A percentile compares a stretch with the other conserved stretches of the same genome.
phyloP scores from a whole-genome alignment of 2,329 filamentous ascomycete genomes.

The Colletotrichum truncatum region DNA sequence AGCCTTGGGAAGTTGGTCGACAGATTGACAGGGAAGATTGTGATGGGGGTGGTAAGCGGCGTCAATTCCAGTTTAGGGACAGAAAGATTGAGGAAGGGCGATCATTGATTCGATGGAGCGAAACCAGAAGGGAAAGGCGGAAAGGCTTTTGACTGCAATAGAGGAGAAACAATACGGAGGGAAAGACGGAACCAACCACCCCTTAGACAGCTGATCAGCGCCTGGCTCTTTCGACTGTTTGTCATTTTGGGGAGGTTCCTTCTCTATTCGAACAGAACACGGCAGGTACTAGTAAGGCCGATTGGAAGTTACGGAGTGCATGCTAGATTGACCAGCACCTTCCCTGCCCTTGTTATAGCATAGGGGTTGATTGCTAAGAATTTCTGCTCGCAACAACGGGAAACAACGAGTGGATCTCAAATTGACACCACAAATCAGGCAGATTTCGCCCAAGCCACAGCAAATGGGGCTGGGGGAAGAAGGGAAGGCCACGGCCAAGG shows the following conservation, averaged over 20 bases:
- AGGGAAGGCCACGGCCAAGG: not conserved
- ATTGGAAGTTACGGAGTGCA: no score
- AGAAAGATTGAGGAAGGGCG: not conserved
- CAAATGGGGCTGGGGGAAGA: not conserved
- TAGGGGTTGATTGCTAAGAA: no score
- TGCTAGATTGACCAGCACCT: no score
- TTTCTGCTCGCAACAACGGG: no score
- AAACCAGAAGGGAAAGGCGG: not conserved
- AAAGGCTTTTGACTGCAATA: no score
- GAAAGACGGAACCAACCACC: not conserved
- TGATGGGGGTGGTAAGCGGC: slow-evolving; percentile 3
- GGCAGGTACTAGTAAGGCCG: no score
- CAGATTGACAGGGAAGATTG: slow-evolving; percentile 1
- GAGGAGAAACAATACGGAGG: not conserved
- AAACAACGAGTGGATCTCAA: no score
- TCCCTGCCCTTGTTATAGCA: no score
- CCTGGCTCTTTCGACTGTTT: not conserved
- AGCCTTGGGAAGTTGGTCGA: slow-evolving; percentile 4
- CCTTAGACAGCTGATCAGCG: not conserved
- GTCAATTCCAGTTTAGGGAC: not conserved
- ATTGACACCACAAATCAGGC: not conserved
- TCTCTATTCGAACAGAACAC: no score
- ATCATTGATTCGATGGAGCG: slow-evolving; percentile 13
- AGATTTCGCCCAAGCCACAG: slow-evolving; percentile 14
- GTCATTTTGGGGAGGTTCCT: no score